These are phyloP conservation scores for Aspergillus tamarii DNA, from an alignment of 2,329 filamentous ascomycete genomes.

Conservation along the genomic window DNA sequence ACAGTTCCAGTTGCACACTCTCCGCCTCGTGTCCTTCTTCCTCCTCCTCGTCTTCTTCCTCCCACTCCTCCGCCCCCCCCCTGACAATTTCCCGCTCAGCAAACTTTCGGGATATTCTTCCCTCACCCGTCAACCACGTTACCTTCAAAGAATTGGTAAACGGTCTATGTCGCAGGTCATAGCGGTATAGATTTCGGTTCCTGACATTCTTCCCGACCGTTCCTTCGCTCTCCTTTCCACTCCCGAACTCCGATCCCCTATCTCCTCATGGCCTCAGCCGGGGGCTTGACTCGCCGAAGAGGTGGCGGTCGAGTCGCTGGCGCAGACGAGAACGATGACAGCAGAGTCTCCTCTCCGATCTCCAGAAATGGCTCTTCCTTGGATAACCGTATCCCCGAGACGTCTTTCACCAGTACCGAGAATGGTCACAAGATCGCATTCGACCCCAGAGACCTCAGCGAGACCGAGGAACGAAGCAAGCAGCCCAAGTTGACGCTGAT, in stretches of 20 bases:
- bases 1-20: neutral
- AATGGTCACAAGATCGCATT: constrained; percentile 99
- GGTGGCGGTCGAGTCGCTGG: constrained; percentile 62
- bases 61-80: constrained; percentile 16
- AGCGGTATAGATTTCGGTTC: constrained; percentile 19
- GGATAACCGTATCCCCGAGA: constrained; percentile 64
- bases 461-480: constrained; percentile 94
- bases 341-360: constrained; percentile 67
- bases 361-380: constrained; percentile 63
- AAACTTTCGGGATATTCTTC: constrained; percentile 18
- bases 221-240: constrained; percentile 19
- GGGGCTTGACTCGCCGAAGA: constrained; percentile 72
- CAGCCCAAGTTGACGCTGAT: constrained; percentile 98
- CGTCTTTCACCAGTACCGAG: constrained; percentile 81
- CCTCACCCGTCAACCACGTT: constrained; percentile 9
- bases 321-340: constrained; percentile 65
- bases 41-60: neutral
- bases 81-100: constrained; percentile 28
- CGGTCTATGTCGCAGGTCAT: constrained; percentile 20
- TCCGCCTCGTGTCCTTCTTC: constrained; percentile 9
- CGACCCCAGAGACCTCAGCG: constrained; percentile 94
- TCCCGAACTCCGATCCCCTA: constrained; percentile 20
- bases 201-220: constrained; percentile 6
- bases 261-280: constrained; percentile 65
- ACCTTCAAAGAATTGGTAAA: constrained; percentile 4